phyloP scores from a whole-genome alignment of 371 early-diverging fungal genomes.

The Rhizopus arrhizus region DNA sequence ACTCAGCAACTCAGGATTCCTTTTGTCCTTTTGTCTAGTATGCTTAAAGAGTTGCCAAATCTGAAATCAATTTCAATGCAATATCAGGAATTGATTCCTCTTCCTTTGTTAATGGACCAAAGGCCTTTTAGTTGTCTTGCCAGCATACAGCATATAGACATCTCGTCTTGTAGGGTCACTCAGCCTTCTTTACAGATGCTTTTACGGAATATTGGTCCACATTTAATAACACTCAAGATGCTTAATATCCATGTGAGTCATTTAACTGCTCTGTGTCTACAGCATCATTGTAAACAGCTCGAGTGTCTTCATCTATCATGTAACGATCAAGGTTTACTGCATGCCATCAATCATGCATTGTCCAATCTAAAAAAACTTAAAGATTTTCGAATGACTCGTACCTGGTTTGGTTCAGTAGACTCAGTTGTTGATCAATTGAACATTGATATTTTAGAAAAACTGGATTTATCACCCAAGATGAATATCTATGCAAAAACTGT shows the following conservation, averaged over 20 bases:
- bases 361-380: conserved; percentile 12
- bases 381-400: conserved; percentile 46
- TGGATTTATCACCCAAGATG: conserved; percentile 39
- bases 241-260: conserved; percentile 41
- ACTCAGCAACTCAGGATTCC: conserved; percentile 25
- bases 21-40: conserved; percentile 16
- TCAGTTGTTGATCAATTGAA: conserved; percentile 21
- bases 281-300: conserved; percentile 22
- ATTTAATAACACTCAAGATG: conserved; percentile 40
- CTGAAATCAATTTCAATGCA: conserved; percentile 36
- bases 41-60: conserved; percentile 9
- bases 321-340: conserved; percentile 23
- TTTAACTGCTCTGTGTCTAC: conserved; percentile 31
- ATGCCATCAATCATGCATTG: conserved; percentile 23
- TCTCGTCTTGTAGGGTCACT: conserved; percentile 38
- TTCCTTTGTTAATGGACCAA: conserved; percentile 6
- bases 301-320: conserved; percentile 42
- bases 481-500: conserved; percentile 13
- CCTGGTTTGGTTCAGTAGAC: conserved; percentile 35
- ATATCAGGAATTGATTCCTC: conserved; percentile 32
- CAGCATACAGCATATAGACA: conserved; percentile 37
- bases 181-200: conserved; percentile 33
- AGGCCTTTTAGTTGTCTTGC: conserved; percentile 1
- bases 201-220: conserved; percentile 21
- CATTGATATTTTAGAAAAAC: conserved; percentile 14